phyloP scores from a whole-genome alignment of 805 yeast genomes.

The Peterozyma xylosa region DNA sequence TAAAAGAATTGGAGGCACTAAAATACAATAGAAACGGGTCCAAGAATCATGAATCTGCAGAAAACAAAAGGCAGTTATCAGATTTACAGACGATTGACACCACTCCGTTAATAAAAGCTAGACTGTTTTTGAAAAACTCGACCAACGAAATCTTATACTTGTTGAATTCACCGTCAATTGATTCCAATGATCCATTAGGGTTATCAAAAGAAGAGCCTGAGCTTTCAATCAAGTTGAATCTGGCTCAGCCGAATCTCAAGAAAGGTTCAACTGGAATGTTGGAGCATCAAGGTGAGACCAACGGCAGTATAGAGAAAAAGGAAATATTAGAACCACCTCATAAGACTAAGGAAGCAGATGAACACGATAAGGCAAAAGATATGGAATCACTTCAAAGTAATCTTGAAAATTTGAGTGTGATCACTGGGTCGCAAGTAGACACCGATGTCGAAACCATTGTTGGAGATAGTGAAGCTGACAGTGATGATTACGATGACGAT shows the following conservation, averaged over 20 bases:
- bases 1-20: constrained; percentile 29
- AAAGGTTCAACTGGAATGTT: too few species aligned
- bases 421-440: neutral
- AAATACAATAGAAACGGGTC: constrained; percentile 4
- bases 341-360: too few species aligned
- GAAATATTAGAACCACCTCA: too few species aligned
- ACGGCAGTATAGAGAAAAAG: too few species aligned
- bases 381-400: too few species aligned
- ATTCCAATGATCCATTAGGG: constrained; percentile 19
- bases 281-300: too few species aligned
- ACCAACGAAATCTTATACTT: constrained; percentile 27
- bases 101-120: constrained; percentile 18
- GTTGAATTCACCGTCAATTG: constrained; percentile 25
- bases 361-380: too few species aligned
- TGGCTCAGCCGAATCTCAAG: too few species aligned
- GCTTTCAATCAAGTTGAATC: neutral
- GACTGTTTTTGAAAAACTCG: constrained; percentile 24
- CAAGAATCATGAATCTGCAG: neutral
- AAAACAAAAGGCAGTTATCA: neutral
- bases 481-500: neutral
- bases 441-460: constrained; percentile 3
- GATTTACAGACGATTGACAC: constrained; percentile 2
- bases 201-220: constrained; percentile 13
- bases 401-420: too few species aligned
- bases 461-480: neutral